phyloP scores from a whole-genome alignment of 2,329 filamentous ascomycete genomes.

The Penicillium sp. region DNA sequence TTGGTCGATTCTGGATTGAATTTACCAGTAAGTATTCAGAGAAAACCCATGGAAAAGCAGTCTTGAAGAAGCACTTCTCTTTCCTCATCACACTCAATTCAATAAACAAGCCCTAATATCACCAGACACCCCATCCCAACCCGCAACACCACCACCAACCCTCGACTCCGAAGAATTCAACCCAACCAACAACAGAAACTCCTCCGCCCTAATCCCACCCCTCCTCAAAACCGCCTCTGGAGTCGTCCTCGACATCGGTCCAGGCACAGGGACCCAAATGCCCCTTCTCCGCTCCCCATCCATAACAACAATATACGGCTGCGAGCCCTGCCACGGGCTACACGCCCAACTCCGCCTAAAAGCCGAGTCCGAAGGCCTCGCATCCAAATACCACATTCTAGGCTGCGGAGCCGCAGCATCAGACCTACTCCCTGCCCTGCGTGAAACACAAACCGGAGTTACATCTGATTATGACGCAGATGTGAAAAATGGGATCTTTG shows the following conservation, averaged over 20 bases:
- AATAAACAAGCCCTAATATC: neutral
- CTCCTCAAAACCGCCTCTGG: slow-evolving; percentile 41
- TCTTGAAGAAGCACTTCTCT: neutral
- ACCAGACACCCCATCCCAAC: slow-evolving; percentile 8
- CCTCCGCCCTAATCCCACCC: slow-evolving; percentile 38
- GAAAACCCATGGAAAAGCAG: neutral
- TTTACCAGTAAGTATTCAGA: slow-evolving; percentile 30
- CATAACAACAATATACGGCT: slow-evolving; percentile 49
- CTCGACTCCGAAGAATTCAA: neutral
- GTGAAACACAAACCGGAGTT: slow-evolving; percentile 27
- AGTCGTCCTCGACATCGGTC: slow-evolving; percentile 47
- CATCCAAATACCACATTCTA: slow-evolving; percentile 48
- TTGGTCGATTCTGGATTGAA: slow-evolving; percentile 40
- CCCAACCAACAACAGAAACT: slow-evolving; percentile 21
- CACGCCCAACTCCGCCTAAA: slow-evolving; percentile 43
- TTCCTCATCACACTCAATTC: neutral
- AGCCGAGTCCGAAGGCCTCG: slow-evolving; percentile 40
- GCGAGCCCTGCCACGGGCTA: slow-evolving; percentile 49
- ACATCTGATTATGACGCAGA: slow-evolving; percentile 15
- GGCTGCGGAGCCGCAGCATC: slow-evolving; percentile 45
- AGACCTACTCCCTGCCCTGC: slow-evolving; percentile 39
- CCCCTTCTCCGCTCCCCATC: slow-evolving; percentile 41
- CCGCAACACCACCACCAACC: slow-evolving; percentile 3
- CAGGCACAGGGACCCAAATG: slow-evolving; percentile 51
- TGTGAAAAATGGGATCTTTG: slow-evolving; percentile 43